These are phyloP conservation scores for Aureobasidium sp. DNA, from an alignment of 2,329 filamentous ascomycete genomes.

Conservation along the genomic window DNA sequence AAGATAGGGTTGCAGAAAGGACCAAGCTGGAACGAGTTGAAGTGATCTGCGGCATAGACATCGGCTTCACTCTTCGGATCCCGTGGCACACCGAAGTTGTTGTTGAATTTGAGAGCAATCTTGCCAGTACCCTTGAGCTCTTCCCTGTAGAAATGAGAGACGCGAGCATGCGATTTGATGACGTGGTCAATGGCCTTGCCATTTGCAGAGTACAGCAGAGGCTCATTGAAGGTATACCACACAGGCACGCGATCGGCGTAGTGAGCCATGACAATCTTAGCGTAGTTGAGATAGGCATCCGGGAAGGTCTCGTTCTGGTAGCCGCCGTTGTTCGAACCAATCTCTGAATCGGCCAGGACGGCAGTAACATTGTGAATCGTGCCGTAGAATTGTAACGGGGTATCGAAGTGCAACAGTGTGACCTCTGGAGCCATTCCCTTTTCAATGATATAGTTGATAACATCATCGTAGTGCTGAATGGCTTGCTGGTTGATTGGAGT, in stretches of 20 bases:
- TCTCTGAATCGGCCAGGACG: constrained; percentile 19
- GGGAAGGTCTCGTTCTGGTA: constrained; percentile 25
- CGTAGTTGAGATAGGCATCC: constrained; percentile 32
- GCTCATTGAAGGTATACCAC: constrained; percentile 29
- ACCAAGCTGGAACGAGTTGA: constrained; percentile 38
- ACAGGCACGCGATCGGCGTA: constrained; percentile 32
- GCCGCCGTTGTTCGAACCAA: constrained; percentile 16
- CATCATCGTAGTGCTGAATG: constrained; percentile 40
- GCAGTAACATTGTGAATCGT: constrained; percentile 17
- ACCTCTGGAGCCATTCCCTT: constrained; percentile 39
- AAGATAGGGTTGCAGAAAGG: constrained; percentile 49
- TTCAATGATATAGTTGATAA: constrained; percentile 38
- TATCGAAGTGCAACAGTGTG: constrained; percentile 40
- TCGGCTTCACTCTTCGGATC: constrained; percentile 35
- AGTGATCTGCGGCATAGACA: constrained; percentile 40
- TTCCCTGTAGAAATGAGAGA: constrained; percentile 45
- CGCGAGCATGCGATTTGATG: constrained; percentile 20
- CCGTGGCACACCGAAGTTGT: constrained; percentile 33
- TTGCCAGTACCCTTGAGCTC: constrained; percentile 45
- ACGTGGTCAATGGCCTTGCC: constrained; percentile 12
- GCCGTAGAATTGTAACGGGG: constrained; percentile 20
- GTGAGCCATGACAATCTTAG: constrained; percentile 29
- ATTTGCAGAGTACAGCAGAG: constrained; percentile 15
- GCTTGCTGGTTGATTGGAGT: constrained; percentile 39
- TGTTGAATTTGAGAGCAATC: constrained; percentile 44